Evolutionary conservation across 345 rosid species (phyloP), one percentile per base, ranked within the genome.

Genomic region (Populus davidiana): DNA sequence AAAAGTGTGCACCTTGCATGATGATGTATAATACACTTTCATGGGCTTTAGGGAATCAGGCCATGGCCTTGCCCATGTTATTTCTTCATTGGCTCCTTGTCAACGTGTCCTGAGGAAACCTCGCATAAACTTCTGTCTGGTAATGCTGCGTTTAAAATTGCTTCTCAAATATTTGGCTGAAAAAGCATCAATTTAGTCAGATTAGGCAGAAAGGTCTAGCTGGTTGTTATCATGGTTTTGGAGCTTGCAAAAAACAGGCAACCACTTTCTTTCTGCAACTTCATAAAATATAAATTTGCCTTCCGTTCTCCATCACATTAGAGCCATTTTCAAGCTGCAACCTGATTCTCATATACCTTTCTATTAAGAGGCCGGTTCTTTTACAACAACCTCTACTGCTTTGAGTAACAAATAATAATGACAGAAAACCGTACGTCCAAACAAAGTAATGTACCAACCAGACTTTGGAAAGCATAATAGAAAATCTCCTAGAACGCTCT

Each of bases 401-500:
- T 52, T 7, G 59, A 6, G 23, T 6, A 18, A 20, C 23, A 52
- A 6, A 33, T 33, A 6, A 33, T 33, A 6, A 6, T 47, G 59
- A 62, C 29, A 11, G 33, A 11, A 63, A 63, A 13, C 36, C 67
- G 27, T 35, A 63, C 6, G 12, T 23, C 61, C 18, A 12, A 3
- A 21, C 31, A 10, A 62, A 62, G 67, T 62, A 23, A 62, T 11
- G 18, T 5, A 9, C 10, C 33, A n/a, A 6, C 5, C 20, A 12
- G 39, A 67, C 25, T 38, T 23, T 16, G 35, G 29, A 39, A 54
- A 61, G 43, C 38, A n/a, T 63, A 10, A 18, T 47, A 67, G 59
- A 73, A 39, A 39, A 21, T 10, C 20, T 47, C 65, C 69, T 43
- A 81, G 23, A 67, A 14, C 21, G 75, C 74, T 41, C 67, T 77